A percentile compares a stretch with the other conserved stretches of the same genome.
Evolutionary conservation across 345 rosid genomes (phyloP).

Genomic region (Kernera saxatilis): DNA sequence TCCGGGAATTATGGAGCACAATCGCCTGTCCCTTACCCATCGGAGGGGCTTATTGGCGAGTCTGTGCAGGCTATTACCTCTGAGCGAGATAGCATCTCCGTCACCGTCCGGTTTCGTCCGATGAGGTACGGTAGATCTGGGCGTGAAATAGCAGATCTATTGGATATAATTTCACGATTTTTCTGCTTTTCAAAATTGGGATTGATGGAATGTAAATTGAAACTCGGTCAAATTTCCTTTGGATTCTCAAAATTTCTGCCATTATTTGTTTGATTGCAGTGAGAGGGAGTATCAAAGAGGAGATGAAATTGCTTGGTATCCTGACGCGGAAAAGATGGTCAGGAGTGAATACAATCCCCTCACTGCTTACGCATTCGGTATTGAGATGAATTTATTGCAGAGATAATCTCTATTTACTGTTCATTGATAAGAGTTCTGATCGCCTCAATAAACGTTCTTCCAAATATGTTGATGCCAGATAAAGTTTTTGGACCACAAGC

Average conservation of each 20-base stretch:
- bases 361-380: slow-evolving; percentile 92
- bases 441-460: neutral
- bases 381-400: neutral
- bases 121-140: slow-evolving; percentile 59
- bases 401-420: neutral
- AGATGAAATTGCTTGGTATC: slow-evolving; percentile 92
- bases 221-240: neutral
- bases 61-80: slow-evolving; percentile 49
- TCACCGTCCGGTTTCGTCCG: slow-evolving; percentile 94
- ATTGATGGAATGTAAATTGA: neutral
- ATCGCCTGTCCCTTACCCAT: slow-evolving; percentile 48
- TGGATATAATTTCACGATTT: neutral
- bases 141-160: slow-evolving; percentile 42
- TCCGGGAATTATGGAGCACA: slow-evolving; percentile 33
- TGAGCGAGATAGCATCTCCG: slow-evolving; percentile 87
- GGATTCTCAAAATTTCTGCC: neutral
- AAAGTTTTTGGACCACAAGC: slow-evolving; percentile 87
- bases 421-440: neutral
- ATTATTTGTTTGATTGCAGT: slow-evolving; percentile 35
- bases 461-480: slow-evolving; percentile 42
- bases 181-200: neutral
- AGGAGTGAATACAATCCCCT: slow-evolving; percentile 83
- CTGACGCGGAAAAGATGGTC: slow-evolving; percentile 88
- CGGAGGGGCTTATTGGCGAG: slow-evolving; percentile 66
- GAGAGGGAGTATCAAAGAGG: slow-evolving; percentile 93